Evolutionary conservation across 1,139 yeast genomes (phyloP).

Genomic region (Meyerozyma sp.): DNA sequence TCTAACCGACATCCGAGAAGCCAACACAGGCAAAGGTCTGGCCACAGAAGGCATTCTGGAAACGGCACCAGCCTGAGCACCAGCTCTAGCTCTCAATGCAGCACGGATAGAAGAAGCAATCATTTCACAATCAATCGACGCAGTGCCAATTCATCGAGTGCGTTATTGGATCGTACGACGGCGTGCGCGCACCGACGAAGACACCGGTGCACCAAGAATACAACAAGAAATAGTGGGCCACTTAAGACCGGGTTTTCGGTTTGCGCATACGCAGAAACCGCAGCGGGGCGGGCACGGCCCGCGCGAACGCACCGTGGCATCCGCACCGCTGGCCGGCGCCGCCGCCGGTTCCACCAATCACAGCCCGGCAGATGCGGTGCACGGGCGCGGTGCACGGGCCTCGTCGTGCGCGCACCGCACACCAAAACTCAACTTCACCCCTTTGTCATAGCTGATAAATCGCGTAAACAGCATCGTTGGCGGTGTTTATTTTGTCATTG

Average conservation of each 20-base stretch:
- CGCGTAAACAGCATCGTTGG: neutral
- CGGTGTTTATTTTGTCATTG: neutral
- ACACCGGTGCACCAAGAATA: neutral
- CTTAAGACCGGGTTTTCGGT: too few relatives aligned
- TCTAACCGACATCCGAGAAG: constrained; percentile 31
- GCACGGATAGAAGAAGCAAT: constrained; percentile 50
- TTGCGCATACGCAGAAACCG: too few relatives aligned
- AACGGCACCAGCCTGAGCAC: constrained; percentile 13
- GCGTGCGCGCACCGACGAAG: constrained; percentile 9
- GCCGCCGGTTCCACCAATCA: neutral
- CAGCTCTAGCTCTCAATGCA: constrained; percentile 42
- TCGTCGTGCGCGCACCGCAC: too few relatives aligned
- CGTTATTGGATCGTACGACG: constrained; percentile 10
- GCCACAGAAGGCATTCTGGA: constrained; percentile 19
- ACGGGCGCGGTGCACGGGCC: neutral
- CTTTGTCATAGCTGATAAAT: constrained; percentile 1
- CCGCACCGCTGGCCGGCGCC: neutral
- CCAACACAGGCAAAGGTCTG: neutral
- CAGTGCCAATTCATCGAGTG: neutral
- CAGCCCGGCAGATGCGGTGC: neutral
- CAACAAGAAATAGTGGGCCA: too few relatives aligned
- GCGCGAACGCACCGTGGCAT: too few relatives aligned
- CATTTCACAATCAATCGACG: constrained; percentile 19
- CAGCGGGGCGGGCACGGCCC: too few relatives aligned
- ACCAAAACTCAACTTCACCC: neutral